A percentile compares a stretch with the other conserved stretches of the same genome.
Evolutionary conservation across 208 protist genomes (phyloP).

Genomic region (Trypanosoma cruzi): DNA sequence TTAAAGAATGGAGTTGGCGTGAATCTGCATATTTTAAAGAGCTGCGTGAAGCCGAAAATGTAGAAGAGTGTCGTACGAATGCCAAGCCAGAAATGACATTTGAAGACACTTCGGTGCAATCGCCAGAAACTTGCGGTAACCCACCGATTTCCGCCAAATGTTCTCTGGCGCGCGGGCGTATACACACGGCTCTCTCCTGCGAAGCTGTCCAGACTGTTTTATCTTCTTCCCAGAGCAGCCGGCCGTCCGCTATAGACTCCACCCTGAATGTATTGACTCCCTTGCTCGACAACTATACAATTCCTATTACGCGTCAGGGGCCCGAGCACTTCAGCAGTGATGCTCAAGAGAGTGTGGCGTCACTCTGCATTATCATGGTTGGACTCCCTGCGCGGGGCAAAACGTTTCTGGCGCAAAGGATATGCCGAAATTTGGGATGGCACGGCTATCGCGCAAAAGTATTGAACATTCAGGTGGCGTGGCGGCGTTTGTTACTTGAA

Average conservation of each 20-base stretch:
- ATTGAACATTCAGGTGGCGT: conserved; percentile 77
- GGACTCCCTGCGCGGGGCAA: conserved; percentile 91
- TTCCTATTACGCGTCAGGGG: conserved; percentile 68
- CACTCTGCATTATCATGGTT: conserved; percentile 87
- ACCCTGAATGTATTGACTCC: conserved; percentile 11
- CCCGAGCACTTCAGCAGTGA: conserved; percentile 67
- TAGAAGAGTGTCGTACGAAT: neutral
- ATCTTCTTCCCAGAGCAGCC: neutral
- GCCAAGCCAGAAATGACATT: too few relatives aligned
- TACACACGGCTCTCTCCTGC: neutral
- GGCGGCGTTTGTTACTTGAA: conserved; percentile 63
- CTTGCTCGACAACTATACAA: conserved; percentile 44
- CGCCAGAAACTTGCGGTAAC: neutral
- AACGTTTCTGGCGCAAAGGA: conserved; percentile 91
- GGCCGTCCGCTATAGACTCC: neutral
- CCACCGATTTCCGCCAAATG: neutral
- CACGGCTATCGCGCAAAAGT: conserved; percentile 71
- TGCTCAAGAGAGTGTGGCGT: conserved; percentile 44
- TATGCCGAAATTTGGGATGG: conserved; percentile 86
- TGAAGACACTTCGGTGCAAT: neutral
- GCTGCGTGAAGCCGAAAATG: neutral
- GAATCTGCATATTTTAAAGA: conserved; percentile 1
- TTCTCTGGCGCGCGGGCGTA: neutral
- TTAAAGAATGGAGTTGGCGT: conserved; percentile 22
- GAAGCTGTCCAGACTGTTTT: neutral